Percentiles rank a stretch among this genome's conserved stretches.
These are phyloP conservation scores for Kurtzmaniella quercitrusa DNA, from an alignment of 1,139 yeast genomes.

Conservation along the genomic window DNA sequence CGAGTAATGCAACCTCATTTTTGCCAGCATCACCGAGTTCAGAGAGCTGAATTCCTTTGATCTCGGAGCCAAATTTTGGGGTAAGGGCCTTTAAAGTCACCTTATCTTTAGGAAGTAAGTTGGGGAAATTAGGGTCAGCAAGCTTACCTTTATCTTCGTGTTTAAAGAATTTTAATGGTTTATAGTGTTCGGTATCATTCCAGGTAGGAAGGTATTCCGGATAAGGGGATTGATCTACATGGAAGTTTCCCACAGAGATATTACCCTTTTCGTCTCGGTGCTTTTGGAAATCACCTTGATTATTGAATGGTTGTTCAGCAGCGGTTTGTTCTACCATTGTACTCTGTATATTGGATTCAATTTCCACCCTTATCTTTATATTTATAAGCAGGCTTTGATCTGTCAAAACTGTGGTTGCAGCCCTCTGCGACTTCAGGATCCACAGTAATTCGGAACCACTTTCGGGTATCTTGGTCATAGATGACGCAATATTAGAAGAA, in stretches of 20 bases:
- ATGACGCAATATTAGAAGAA: not conserved
- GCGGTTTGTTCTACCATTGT: not conserved
- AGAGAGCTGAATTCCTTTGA: slow-evolving; percentile 25
- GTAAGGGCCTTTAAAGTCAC: slow-evolving; percentile 14
- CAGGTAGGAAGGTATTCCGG: slow-evolving; percentile 27
- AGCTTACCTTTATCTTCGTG: slow-evolving; percentile 21
- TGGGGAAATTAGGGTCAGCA: slow-evolving; percentile 15
- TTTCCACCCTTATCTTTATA: not conserved
- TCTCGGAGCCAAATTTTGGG: slow-evolving; percentile 24
- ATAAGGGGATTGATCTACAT: slow-evolving; percentile 16
- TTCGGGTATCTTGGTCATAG: not conserved
- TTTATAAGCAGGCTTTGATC: not conserved
- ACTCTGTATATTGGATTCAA: not conserved
- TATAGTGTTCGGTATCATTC: slow-evolving; percentile 24
- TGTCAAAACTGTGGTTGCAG: not conserved
- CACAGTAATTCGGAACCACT: not conserved
- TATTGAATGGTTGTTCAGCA: not conserved
- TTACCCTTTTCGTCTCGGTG: slow-evolving; percentile 15
- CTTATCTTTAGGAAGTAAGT: slow-evolving; percentile 13
- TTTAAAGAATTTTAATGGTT: slow-evolving; percentile 18
- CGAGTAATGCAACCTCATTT: slow-evolving; percentile 34
- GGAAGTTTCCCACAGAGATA: slow-evolving; percentile 20
- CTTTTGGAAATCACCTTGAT: not conserved
- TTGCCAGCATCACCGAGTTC: slow-evolving; percentile 23
- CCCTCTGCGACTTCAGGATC: not conserved